A percentile compares a stretch with the other conserved stretches of the same genome.
These are phyloP conservation scores for Monosporascus sp. DNA, from an alignment of 2,329 filamentous ascomycete genomes.

Conservation along the genomic window DNA sequence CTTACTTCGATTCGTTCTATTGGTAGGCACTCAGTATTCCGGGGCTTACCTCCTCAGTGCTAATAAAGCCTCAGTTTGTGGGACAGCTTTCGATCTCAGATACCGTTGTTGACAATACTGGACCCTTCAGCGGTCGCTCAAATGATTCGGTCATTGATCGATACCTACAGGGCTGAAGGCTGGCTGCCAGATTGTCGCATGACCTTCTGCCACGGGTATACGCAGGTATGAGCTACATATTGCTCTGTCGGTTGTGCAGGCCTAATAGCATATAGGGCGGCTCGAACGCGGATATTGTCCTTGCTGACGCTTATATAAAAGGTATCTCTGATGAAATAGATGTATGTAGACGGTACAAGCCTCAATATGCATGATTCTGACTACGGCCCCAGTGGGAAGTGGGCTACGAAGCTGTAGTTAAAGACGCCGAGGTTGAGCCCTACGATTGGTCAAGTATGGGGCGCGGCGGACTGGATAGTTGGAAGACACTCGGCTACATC, in stretches of 20 bases:
- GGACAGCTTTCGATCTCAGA: constrained; percentile 65
- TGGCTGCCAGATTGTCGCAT: constrained; percentile 73
- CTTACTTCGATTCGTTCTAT: constrained; percentile 73
- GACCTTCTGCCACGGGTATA: constrained; percentile 69
- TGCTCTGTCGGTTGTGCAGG: not conserved
- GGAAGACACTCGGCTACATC: constrained; percentile 68
- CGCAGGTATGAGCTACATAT: constrained; percentile 39
- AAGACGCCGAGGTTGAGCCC: constrained; percentile 68
- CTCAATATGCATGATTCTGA: constrained; percentile 8
- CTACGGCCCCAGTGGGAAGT: constrained; percentile 50
- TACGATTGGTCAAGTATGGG: constrained; percentile 66
- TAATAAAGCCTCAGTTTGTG: constrained; percentile 43
- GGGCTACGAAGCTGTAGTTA: constrained; percentile 65
- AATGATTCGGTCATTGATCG: constrained; percentile 67
- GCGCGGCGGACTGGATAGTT: constrained; percentile 64
- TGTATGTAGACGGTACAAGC: constrained; percentile 12
- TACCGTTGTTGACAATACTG: constrained; percentile 63
- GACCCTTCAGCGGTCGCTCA: constrained; percentile 59
- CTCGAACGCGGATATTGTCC: constrained; percentile 65
- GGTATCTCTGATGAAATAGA: constrained; percentile 55
- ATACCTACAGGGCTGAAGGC: constrained; percentile 65
- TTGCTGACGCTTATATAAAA: constrained; percentile 65
- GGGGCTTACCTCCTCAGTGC: not conserved
- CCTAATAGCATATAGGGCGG: constrained; percentile 49
- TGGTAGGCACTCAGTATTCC: constrained; percentile 38